These are phyloP conservation scores for Penicillium sp. DNA, from an alignment of 2,329 filamentous ascomycete genomes.

Conservation along the genomic window DNA sequence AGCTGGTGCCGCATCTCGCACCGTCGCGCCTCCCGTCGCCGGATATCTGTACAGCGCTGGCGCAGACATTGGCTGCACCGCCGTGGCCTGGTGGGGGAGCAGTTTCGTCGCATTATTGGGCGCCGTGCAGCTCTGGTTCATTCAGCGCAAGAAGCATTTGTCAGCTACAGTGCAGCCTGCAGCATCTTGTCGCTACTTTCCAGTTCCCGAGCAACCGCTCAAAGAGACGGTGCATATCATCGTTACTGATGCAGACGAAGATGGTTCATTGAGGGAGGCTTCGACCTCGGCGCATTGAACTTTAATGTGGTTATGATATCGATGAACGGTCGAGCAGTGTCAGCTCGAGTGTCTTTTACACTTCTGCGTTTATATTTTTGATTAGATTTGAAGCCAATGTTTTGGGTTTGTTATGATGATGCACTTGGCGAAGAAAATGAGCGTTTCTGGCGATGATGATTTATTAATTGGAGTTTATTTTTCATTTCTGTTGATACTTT, in stretches of 20 bases:
- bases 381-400: no score
- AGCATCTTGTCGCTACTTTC: conserved; percentile 24
- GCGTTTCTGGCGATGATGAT: no score
- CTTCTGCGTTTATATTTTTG: no score
- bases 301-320: no score
- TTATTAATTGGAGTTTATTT: no score
- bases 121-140: conserved; percentile 52
- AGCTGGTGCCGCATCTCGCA: conserved; percentile 65
- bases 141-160: conserved; percentile 46
- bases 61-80: conserved; percentile 52
- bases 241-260: conserved; percentile 23
- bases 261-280: neutral
- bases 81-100: conserved; percentile 59
- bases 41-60: conserved; percentile 62
- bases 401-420: no score
- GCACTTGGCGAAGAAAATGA: no score
- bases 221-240: conserved; percentile 28
- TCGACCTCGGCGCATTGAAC: no score
- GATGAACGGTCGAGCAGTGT: no score
- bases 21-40: conserved; percentile 61
- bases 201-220: conserved; percentile 13
- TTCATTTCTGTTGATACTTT: no score
- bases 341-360: no score
- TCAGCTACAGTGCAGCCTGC: conserved; percentile 36
- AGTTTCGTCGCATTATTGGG: conserved; percentile 52